A percentile compares a stretch with the other conserved stretches of the same genome.
phyloP scores from a whole-genome alignment of 2,329 filamentous ascomycete genomes.

The Emericellopsis atlantica region DNA sequence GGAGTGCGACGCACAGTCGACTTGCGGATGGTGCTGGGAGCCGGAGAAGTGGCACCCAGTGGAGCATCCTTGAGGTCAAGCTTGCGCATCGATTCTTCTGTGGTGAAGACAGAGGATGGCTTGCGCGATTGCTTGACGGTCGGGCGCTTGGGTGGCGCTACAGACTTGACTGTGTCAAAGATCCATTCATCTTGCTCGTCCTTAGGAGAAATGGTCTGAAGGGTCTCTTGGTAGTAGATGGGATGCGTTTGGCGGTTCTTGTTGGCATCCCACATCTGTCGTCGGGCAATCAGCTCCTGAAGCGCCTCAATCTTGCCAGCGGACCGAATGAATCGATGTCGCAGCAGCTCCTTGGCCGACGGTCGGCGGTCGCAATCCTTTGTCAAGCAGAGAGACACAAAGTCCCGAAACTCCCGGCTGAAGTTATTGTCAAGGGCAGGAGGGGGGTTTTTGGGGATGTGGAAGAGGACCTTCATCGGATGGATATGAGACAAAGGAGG shows the following conservation, averaged over 20 bases:
- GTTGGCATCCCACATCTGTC: constrained; percentile 69
- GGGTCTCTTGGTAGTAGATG: constrained; percentile 87
- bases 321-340: constrained; percentile 75
- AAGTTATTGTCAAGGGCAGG: constrained; percentile 78
- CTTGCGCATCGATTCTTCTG: constrained; percentile 48
- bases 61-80: constrained; percentile 50
- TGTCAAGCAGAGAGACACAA: constrained; percentile 77
- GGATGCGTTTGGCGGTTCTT: constrained; percentile 56
- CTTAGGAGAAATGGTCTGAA: constrained; percentile 56
- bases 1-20: constrained; percentile 40
- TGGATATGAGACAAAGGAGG: constrained; percentile 78
- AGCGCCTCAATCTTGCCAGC: constrained; percentile 82
- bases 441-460: constrained; percentile 79
- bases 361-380: constrained; percentile 82
- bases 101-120: constrained; percentile 41
- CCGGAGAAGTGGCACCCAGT: constrained; percentile 41
- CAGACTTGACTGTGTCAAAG: constrained; percentile 83
- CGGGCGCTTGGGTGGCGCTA: constrained; percentile 39
- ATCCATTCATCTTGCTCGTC: constrained; percentile 80
- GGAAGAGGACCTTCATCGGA: constrained; percentile 87
- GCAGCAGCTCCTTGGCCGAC: constrained; percentile 74
- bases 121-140: constrained; percentile 37
- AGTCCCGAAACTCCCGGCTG: constrained; percentile 87
- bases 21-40: constrained; percentile 43
- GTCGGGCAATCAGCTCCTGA: constrained; percentile 75